Percentiles rank a stretch among this genome's conserved stretches.
Evolutionary conservation across 2,329 filamentous ascomycete genomes (phyloP).

Genomic region (Ophiosphaerella herpotricha): DNA sequence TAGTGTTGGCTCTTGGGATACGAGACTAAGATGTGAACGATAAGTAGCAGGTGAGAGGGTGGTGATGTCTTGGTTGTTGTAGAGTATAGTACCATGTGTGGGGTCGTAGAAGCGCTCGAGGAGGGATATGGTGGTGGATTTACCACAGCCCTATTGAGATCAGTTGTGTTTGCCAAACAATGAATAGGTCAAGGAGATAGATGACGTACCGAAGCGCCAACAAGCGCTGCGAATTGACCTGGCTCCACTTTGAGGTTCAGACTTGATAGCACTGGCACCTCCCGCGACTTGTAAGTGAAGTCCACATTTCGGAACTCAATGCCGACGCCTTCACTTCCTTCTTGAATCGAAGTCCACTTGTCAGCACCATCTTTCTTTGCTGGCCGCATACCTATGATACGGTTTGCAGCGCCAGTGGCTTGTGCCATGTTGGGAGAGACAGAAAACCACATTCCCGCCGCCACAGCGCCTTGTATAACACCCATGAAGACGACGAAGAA

Average conservation of each 20-base stretch:
- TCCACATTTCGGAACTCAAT: constrained; percentile 93
- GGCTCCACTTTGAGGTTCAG: constrained; percentile 55
- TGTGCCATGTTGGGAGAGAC: constrained; percentile 55
- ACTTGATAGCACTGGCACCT: constrained; percentile 65
- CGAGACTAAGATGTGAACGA: constrained; percentile 50
- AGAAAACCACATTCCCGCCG: constrained; percentile 47
- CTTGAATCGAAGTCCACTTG: constrained; percentile 15
- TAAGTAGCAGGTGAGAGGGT: constrained; percentile 45
- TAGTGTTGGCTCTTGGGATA: constrained; percentile 53
- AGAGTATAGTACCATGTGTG: constrained; percentile 65
- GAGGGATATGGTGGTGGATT: constrained; percentile 70
- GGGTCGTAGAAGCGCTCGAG: constrained; percentile 72
- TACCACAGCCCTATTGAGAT: constrained; percentile 61
- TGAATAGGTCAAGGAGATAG: neutral
- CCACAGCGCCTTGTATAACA: constrained; percentile 51
- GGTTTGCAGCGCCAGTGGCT: constrained; percentile 43
- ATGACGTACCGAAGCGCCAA: constrained; percentile 62
- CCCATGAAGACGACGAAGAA: constrained; percentile 61
- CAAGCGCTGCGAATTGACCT: constrained; percentile 72
- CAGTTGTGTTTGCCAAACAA: neutral
- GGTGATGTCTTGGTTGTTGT: constrained; percentile 49
- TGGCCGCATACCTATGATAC: constrained; percentile 42
- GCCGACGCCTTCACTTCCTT: constrained; percentile 20
- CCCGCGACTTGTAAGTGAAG: constrained; percentile 89
- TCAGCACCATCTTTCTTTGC: constrained; percentile 6